A percentile compares a stretch with the other conserved stretches of the same genome.
These are phyloP conservation scores for Cryptococcus sp. DNA, from an alignment of 1,284 basidiomycete genomes.

Conservation along the genomic window DNA sequence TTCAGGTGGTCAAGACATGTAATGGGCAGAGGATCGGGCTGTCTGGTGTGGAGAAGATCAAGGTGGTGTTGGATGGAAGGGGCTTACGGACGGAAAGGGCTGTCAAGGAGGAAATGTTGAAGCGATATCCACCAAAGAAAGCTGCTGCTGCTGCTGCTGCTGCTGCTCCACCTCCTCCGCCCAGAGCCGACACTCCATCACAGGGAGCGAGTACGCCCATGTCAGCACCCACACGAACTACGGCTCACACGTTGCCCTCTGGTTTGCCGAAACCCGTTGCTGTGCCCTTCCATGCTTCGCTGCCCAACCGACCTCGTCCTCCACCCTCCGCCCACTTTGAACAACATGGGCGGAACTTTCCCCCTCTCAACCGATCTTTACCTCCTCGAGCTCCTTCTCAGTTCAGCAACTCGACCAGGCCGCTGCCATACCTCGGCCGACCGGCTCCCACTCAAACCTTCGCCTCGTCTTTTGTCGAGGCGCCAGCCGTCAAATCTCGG, in stretches of 20 bases:
- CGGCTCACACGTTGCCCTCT: neutral
- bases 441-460: constrained; percentile 16
- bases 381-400: constrained; percentile 7
- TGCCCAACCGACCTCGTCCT: constrained; percentile 5
- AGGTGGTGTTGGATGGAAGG: constrained; percentile 49
- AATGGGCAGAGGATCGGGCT: constrained; percentile 46
- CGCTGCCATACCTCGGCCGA: constrained; percentile 4
- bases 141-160: neutral
- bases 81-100: constrained; percentile 43
- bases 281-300: constrained; percentile 1
- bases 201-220: constrained; percentile 10
- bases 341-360: constrained; percentile 8
- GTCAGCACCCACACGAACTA: constrained; percentile 1
- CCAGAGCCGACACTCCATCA: neutral
- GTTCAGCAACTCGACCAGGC: neutral
- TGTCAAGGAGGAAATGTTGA: constrained; percentile 54
- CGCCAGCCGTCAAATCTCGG: constrained; percentile 13
- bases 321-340: constrained; percentile 5
- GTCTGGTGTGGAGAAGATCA: constrained; percentile 29
- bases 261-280: neutral
- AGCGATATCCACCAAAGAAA: constrained; percentile 50
- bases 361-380: constrained; percentile 17
- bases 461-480: constrained; percentile 25
- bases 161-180: constrained; percentile 3
- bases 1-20: constrained; percentile 38